phyloP scores from a whole-genome alignment of 2,329 filamentous ascomycete species.

The Sarocladiaceae sp. region DNA sequence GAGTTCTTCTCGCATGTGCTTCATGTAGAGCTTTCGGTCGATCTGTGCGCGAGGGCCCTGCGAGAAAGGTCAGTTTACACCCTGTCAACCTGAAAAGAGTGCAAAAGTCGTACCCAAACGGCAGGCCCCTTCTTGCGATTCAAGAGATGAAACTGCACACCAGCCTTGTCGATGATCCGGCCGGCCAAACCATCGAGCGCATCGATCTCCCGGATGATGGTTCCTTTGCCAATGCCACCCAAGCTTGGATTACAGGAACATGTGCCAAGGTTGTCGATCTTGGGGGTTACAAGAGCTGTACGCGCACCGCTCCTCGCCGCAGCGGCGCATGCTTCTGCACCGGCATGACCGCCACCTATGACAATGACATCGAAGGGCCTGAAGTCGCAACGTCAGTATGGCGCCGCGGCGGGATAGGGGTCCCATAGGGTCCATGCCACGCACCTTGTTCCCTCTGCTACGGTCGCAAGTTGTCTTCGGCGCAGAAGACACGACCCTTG shows the following conservation, averaged over 20 bases:
- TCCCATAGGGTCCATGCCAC: background rate
- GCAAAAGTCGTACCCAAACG: slow-evolving; percentile 69
- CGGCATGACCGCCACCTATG: slow-evolving; percentile 92
- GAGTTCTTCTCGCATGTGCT: slow-evolving; percentile 85
- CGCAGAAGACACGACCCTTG: background rate
- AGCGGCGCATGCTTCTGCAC: slow-evolving; percentile 86
- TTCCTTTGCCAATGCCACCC: slow-evolving; percentile 97
- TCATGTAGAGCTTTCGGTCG: slow-evolving; percentile 81
- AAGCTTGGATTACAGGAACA: slow-evolving; percentile 98
- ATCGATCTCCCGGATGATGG: slow-evolving; percentile 91
- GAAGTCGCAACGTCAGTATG: slow-evolving; percentile 8
- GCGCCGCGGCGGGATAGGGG: background rate
- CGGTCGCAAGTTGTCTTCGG: slow-evolving; percentile 9
- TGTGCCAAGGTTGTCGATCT: slow-evolving; percentile 79
- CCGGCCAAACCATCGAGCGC: slow-evolving; percentile 87
- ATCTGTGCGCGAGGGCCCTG: slow-evolving; percentile 89
- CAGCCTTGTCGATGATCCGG: slow-evolving; percentile 85
- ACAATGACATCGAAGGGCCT: slow-evolving; percentile 88
- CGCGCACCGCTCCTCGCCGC: slow-evolving; percentile 82
- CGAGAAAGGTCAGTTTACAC: background rate
- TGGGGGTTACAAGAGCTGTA: slow-evolving; percentile 86
- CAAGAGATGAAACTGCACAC: slow-evolving; percentile 85
- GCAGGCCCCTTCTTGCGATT: slow-evolving; percentile 89
- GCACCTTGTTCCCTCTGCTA: slow-evolving; percentile 11
- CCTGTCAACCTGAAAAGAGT: background rate